phyloP scores from a whole-genome alignment of 2,329 filamentous ascomycete species.

The Allantophomopsis lycopodina region DNA sequence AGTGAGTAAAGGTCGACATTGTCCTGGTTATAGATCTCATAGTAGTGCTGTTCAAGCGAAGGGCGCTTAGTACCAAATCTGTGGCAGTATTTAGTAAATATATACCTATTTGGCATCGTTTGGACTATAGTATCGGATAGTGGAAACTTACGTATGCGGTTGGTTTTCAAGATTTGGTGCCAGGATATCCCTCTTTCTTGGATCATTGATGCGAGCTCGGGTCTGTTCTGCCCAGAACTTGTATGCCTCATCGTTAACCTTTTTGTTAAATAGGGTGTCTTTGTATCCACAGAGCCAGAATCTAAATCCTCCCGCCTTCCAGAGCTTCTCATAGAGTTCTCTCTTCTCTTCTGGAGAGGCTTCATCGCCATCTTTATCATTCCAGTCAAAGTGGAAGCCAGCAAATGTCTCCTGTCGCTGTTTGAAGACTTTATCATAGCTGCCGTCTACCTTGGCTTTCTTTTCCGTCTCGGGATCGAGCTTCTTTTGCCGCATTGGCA shows the following conservation, averaged over 20 bases:
- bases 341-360: slow-evolving; percentile 27
- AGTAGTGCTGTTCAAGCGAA: slow-evolving; percentile 32
- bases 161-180: slow-evolving; percentile 25
- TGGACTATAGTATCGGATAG: too few relatives aligned
- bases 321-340: slow-evolving; percentile 28
- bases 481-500: slow-evolving; percentile 39
- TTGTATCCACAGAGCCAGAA: slow-evolving; percentile 30
- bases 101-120: too few relatives aligned
- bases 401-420: slow-evolving; percentile 29
- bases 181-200: slow-evolving; percentile 27
- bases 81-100: slow-evolving; percentile 11
- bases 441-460: slow-evolving; percentile 23
- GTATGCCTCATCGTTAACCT: slow-evolving; percentile 30
- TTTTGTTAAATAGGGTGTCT: slow-evolving; percentile 26
- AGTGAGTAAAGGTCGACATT: slow-evolving; percentile 32
- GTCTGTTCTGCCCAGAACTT: slow-evolving; percentile 33
- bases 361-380: slow-evolving; percentile 27
- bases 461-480: slow-evolving; percentile 26
- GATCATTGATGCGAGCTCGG: slow-evolving; percentile 27
- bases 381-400: slow-evolving; percentile 36
- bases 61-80: slow-evolving; percentile 31
- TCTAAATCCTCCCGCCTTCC: slow-evolving; percentile 29
- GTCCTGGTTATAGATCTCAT: slow-evolving; percentile 29
- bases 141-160: slow-evolving; percentile 8
- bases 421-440: slow-evolving; percentile 27